These are phyloP conservation scores for Aurantiochytrium sp. DNA, from an alignment of 108 stramenopile genomes.

Conservation along the genomic window DNA sequence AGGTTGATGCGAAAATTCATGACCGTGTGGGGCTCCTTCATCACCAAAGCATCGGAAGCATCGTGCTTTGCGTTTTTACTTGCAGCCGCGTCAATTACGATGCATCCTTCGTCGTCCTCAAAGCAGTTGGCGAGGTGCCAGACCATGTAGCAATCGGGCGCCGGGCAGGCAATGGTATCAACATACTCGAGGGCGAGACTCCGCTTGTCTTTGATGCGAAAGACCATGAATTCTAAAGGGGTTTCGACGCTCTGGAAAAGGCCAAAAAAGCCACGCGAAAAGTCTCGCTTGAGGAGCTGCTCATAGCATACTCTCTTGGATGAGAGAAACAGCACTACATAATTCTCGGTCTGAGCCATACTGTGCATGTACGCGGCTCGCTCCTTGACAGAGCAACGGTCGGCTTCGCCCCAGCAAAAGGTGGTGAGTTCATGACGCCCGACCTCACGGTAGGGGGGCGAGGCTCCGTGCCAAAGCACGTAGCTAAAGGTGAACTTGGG, in stretches of 20 bases:
- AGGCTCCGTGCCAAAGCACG: not conserved
- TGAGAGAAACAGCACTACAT: not conserved
- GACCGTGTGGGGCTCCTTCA: not conserved
- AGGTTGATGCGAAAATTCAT: not conserved
- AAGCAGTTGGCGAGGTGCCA: constrained; percentile 1
- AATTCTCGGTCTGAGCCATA: not conserved
- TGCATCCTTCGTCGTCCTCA: not conserved
- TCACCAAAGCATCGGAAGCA: not conserved
- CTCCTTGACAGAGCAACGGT: not conserved
- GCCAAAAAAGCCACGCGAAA: not conserved
- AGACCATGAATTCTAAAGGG: not conserved
- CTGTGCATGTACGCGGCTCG: constrained; percentile 17
- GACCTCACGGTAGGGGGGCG: not conserved
- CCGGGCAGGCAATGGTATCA: not conserved
- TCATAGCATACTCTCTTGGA: not conserved
- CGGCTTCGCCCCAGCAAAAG: not conserved
- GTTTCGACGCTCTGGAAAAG: not conserved
- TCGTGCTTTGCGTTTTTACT: not conserved
- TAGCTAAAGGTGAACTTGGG: constrained; percentile 4
- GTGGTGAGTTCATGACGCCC: not conserved
- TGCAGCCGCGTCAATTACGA: not conserved
- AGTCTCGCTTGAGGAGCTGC: not conserved
- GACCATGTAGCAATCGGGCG: not conserved
- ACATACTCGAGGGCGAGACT: not conserved
- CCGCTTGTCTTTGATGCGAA: not conserved